Base-by-base conservation (phyloP, 176 grass and related monocot genomes). In the Lolium rigidum region DNA sequence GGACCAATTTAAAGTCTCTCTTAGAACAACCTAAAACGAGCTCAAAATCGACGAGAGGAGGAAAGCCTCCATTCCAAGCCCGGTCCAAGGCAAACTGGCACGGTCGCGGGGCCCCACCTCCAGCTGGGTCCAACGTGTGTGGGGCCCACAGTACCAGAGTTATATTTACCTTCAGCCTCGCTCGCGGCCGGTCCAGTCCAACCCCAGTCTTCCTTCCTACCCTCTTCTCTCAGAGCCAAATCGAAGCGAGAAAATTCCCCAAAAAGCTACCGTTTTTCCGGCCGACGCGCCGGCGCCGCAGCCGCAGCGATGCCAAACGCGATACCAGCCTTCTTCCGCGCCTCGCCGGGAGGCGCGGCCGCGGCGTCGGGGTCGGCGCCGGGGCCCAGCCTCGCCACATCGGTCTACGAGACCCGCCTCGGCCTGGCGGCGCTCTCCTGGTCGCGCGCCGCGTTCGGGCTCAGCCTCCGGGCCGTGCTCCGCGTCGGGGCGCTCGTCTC, bases 391-490 rank as follows among this genome's bases (percentile, higher is more conserved):
- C 80, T 93, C 49, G 91, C 87, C 74, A 95, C 93, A 4, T 95
- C 96, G 50, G 82, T 95, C 41, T 95, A 98, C 90, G 90, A 92
- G 81, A 95, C 96, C n/a, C 86, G 81, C 57, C 91, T 98, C 24
- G 96, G 96, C 79, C 41, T 93, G 50, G 96, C 90, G 26, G 82
- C 96, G 71, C 86, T 95, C 59, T 89, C 96, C 52, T 98, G 96
- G 96, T 95, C 93, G 50, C 93, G 93, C 73, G 85, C 86, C 81
- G 83, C 89, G 50, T 70, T 98, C 49, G 92, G 96, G 26, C 87
- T 98, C 88, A 79, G 88, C 85, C 91, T 98, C 54, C 92, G 87
- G 8, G 93, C 84, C 12, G 96, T 95, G 77, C 78, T 98, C 67
- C 89, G 86, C 84, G 74, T 95, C 74, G 59, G 82, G 10, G 38